phyloP scores from a whole-genome alignment of 1,284 basidiomycete species.

The Rhodotorula sp. region DNA sequence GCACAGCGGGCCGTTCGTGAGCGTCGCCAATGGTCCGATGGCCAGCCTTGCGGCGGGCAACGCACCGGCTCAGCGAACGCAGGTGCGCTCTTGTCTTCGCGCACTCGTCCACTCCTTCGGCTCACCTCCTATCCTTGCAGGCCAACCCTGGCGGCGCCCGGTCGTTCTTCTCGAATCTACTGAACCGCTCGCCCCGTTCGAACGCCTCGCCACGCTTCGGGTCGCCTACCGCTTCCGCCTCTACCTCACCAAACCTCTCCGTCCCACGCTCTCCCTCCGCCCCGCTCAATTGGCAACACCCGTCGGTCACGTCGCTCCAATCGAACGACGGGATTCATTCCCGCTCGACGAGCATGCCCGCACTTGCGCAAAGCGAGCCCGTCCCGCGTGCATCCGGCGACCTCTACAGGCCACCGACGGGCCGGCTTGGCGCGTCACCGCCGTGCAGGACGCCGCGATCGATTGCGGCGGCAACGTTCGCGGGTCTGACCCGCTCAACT shows the following conservation, averaged over 20 bases:
- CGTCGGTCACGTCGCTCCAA: conserved; percentile 6
- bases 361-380: not conserved
- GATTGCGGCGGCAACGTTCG: conserved; percentile 18
- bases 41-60: conserved; percentile 19
- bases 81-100: not conserved
- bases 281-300: conserved; percentile 14
- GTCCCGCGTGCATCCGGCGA: not conserved
- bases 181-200: conserved; percentile 24
- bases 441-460: conserved; percentile 10
- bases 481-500: conserved; percentile 7
- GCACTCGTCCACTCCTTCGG: not conserved
- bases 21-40: conserved; percentile 29
- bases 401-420: not conserved
- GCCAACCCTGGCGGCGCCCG: conserved; percentile 6
- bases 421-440: not conserved
- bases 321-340: conserved; percentile 1
- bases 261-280: conserved; percentile 26
- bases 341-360: conserved; percentile 13
- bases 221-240: not conserved
- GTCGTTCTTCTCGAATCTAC: conserved; percentile 26
- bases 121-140: not conserved
- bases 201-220: conserved; percentile 6
- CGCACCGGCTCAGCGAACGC: not conserved
- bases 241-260: not conserved
- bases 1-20: conserved; percentile 16